These are phyloP conservation scores for Leptographium flavum DNA, from an alignment of 2,329 filamentous ascomycete genomes.

Conservation along the genomic window DNA sequence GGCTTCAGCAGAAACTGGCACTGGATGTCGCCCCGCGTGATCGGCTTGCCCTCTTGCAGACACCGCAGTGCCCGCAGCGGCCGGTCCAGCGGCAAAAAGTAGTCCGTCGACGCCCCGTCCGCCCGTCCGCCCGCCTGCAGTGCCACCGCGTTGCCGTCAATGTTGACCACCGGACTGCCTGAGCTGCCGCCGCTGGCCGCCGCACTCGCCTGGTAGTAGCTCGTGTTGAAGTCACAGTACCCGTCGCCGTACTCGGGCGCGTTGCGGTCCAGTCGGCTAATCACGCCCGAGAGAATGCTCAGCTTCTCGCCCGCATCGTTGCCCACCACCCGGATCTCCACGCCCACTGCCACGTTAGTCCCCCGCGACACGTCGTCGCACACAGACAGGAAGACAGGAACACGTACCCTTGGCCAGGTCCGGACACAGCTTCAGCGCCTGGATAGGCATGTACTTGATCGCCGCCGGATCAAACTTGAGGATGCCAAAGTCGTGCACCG, in stretches of 20 bases:
- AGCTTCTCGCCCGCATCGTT: slow-evolving; percentile 98
- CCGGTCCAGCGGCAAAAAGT: slow-evolving; percentile 87
- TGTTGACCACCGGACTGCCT: slow-evolving; percentile 94
- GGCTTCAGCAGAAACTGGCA: slow-evolving; percentile 95
- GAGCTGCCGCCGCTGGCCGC: slow-evolving; percentile 94
- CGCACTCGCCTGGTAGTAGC: slow-evolving; percentile 96
- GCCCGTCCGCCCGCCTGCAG: slow-evolving; percentile 87
- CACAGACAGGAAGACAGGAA: background rate
- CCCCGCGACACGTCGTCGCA: no score
- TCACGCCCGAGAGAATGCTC: slow-evolving; percentile 93
- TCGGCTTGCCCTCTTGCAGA: slow-evolving; percentile 58
- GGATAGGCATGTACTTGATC: slow-evolving; percentile 93
- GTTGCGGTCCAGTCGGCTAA: slow-evolving; percentile 89
- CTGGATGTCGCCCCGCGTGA: slow-evolving; percentile 92
- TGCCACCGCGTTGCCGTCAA: slow-evolving; percentile 82
- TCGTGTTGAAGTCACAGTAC: slow-evolving; percentile 91
- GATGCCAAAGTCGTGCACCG: slow-evolving; percentile 96
- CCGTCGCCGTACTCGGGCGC: slow-evolving; percentile 96
- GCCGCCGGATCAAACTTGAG: slow-evolving; percentile 88
- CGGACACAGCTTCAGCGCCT: slow-evolving; percentile 65
- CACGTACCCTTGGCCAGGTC: slow-evolving; percentile 58
- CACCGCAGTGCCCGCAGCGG: slow-evolving; percentile 77
- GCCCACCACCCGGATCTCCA: slow-evolving; percentile 91
- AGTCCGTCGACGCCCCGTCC: slow-evolving; percentile 92
- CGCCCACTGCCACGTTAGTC: slow-evolving; percentile 44